Conservation (phyloP, 176 grass and related monocot genomes). For the Hordeum marinum region DNA sequence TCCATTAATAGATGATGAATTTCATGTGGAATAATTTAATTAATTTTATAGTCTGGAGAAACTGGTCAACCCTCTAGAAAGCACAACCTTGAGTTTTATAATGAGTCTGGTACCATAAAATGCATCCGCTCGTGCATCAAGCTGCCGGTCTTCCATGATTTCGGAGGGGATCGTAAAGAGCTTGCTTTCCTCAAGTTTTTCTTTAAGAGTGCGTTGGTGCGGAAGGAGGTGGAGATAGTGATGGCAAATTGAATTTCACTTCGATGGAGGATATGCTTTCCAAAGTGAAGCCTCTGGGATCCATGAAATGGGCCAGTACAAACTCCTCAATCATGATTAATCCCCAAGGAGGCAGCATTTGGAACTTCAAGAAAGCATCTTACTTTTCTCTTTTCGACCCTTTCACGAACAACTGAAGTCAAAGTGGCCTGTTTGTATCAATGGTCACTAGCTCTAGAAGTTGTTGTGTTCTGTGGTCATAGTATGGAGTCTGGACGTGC, state of each 20-base stretch:
- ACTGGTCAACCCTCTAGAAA: neutral
- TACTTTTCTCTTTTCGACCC: neutral
- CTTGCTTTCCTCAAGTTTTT: conserved; percentile 9
- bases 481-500: too few relatives aligned
- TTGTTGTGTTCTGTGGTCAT: too few relatives aligned
- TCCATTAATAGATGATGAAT: neutral
- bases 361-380: neutral
- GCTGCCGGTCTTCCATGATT: neutral
- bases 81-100: neutral
- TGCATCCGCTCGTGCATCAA: neutral
- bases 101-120: neutral
- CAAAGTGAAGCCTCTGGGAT: neutral
- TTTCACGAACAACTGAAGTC: neutral
- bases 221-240: neutral
- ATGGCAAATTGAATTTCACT: neutral
- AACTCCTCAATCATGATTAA: neutral
- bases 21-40: neutral
- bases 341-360: neutral
- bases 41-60: neutral
- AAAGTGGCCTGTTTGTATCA: neutral
- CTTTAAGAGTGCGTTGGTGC: neutral
- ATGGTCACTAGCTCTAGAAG: too few relatives aligned
- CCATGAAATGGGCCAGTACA: neutral
- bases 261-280: neutral
- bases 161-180: neutral